Conservation (phyloP, 2,329 filamentous ascomycete species). For the Claviceps sp. region DNA sequence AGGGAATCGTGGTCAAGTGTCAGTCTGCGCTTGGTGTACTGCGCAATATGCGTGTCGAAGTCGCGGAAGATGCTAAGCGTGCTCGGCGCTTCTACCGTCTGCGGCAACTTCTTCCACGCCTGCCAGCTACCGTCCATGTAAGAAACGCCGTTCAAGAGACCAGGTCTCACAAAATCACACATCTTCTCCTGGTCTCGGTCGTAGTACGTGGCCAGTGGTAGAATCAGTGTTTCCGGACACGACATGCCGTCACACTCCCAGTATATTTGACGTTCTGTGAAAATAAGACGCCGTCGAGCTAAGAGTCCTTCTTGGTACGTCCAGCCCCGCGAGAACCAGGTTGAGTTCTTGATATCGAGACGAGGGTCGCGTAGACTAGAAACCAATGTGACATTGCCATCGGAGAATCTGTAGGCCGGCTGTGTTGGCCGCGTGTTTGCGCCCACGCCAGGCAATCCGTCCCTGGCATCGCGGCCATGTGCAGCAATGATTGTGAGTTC, state of each 20-base stretch:
- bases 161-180: constrained; percentile 22
- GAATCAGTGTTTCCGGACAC: constrained; percentile 20
- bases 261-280: constrained; percentile 26
- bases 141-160: constrained; percentile 21
- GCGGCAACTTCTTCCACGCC: constrained; percentile 19
- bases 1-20: constrained; percentile 20
- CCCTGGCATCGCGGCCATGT: constrained; percentile 18
- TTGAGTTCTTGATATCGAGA: constrained; percentile 16
- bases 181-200: constrained; percentile 20
- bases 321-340: constrained; percentile 24
- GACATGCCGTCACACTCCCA: constrained; percentile 26
- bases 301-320: constrained; percentile 26
- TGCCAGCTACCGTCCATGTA: constrained; percentile 23
- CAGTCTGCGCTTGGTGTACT: constrained; percentile 17
- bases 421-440: constrained; percentile 14
- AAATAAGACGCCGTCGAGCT: constrained; percentile 23
- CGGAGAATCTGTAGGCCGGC: constrained; percentile 20
- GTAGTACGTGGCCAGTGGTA: constrained; percentile 20
- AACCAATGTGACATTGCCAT: constrained; percentile 19
- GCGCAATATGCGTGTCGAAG: constrained; percentile 19
- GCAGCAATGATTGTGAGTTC: constrained; percentile 26
- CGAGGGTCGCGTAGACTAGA: constrained; percentile 19
- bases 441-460: constrained; percentile 22
- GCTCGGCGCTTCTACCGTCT: constrained; percentile 16
- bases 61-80: constrained; percentile 23